Base-by-base conservation (phyloP, 192 early-diverging fungal genomes). In the Backusella tarrabulga region DNA sequence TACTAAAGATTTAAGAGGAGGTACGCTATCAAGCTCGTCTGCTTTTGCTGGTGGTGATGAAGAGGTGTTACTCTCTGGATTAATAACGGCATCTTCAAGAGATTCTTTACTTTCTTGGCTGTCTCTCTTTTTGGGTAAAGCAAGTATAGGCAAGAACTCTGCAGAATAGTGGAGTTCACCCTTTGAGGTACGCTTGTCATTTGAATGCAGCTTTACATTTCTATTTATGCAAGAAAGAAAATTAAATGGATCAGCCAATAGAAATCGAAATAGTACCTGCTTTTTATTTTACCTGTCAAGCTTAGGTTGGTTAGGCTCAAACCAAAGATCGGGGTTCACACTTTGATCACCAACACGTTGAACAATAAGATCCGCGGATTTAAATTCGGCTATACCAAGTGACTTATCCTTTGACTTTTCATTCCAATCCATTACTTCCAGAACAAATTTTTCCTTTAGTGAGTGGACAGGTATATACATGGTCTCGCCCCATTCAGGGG, bases 401-500 rank as follows among this genome's bases (percentile, higher is more conserved):
- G 85, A 84, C 79, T 92, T 90, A 80, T 96, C 91, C 81, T 92
- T 93, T 67, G 86, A 81, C 14, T 90, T 79, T 69, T 87, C 85
- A 79, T 96, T 95, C 84, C 83, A 94, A 79, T 96, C 95, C 85
- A 87, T 91, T 21, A 93, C 83, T 77, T 93, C 89, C 26, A 96
- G 81, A 19, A 79, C 81, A n/a, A 97, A 42, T 17, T 80, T 78
- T 80, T 97, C 93, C 68, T 80, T 83, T 4, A 84, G 35, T 5
- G 90, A 89, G 78, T 93, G 95, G 52, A 91, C 82, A 15, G 93
- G 93, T 6, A 92, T 86, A 77, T 92, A 95, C 34, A 93, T 87
- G 21, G 88, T 88, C 80, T 95, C 93, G 82, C 92, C 90, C 95
- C 95, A 97, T 60, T 89, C 88, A 1, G 96, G 96, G 66, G 91